Percentiles rank a stretch among this genome's conserved stretches.
Evolutionary conservation across 2,329 filamentous ascomycete genomes (phyloP).

Genomic region (Cercospora nicotianae): DNA sequence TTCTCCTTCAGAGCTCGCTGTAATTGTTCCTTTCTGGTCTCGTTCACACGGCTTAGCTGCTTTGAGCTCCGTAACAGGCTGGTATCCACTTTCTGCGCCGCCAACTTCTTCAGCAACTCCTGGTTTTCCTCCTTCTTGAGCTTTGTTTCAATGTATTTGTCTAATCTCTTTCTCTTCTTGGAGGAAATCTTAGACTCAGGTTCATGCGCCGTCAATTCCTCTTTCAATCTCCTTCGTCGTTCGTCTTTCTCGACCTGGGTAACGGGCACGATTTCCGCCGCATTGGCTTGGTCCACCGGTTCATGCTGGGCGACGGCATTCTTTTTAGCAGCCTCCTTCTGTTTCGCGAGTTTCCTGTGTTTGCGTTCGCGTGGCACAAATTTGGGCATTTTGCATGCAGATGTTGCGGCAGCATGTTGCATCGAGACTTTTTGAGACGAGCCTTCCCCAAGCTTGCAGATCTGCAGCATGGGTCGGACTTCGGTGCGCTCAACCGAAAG

Average conservation of each 20-base stretch:
- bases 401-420: background rate
- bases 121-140: slow-evolving; percentile 90
- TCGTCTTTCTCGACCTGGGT: slow-evolving; percentile 57
- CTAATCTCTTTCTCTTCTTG: slow-evolving; percentile 67
- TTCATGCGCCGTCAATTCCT: slow-evolving; percentile 56
- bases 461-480: slow-evolving; percentile 4
- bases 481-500: slow-evolving; percentile 1
- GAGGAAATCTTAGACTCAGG: slow-evolving; percentile 57
- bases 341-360: slow-evolving; percentile 64
- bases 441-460: background rate
- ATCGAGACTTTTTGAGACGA: slow-evolving; percentile 6
- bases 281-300: slow-evolving; percentile 57
- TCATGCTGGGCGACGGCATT: slow-evolving; percentile 41
- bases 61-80: slow-evolving; percentile 76
- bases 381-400: slow-evolving; percentile 35
- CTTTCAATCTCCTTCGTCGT: slow-evolving; percentile 53
- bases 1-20: slow-evolving; percentile 64
- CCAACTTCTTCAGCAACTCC: slow-evolving; percentile 78
- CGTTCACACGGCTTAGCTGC: slow-evolving; percentile 69
- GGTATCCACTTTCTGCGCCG: slow-evolving; percentile 76
- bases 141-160: slow-evolving; percentile 82
- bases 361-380: slow-evolving; percentile 60
- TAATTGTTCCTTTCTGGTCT: slow-evolving; percentile 70
- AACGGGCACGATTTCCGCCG: slow-evolving; percentile 47
- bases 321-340: slow-evolving; percentile 40